phyloP scores from a whole-genome alignment of 2,329 filamentous ascomycete species.

The Diaporthe citriasiana region DNA sequence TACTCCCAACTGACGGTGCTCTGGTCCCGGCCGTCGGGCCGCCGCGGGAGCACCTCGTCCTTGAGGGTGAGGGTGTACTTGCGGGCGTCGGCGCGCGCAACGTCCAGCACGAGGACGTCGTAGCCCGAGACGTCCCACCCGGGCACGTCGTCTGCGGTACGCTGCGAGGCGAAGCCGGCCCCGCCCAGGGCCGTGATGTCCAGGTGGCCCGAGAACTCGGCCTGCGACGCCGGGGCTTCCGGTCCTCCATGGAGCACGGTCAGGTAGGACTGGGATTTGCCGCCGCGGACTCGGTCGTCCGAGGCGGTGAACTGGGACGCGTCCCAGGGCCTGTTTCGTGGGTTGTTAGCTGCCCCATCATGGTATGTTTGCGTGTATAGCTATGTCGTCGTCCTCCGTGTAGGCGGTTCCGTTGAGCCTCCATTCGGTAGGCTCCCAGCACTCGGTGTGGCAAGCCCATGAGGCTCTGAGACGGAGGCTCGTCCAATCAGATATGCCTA shows the following conservation, averaged over 20 bases:
- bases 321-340: slow-evolving; percentile 36
- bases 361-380: background rate
- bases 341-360: background rate
- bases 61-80: slow-evolving; percentile 83
- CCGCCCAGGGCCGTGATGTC: slow-evolving; percentile 78
- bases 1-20: slow-evolving; percentile 82
- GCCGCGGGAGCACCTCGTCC: slow-evolving; percentile 71
- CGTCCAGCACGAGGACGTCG: slow-evolving; percentile 72
- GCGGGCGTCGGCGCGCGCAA: slow-evolving; percentile 72
- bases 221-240: background rate
- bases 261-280: slow-evolving; percentile 72
- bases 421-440: background rate
- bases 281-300: slow-evolving; percentile 84
- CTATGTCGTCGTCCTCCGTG: background rate
- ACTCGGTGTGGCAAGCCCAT: background rate
- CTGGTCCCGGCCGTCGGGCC: slow-evolving; percentile 77
- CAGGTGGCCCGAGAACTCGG: slow-evolving; percentile 66
- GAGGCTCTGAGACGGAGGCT: background rate
- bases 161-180: slow-evolving; percentile 86
- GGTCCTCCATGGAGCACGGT: slow-evolving; percentile 40
- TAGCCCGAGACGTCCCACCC: slow-evolving; percentile 44
- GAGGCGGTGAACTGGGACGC: slow-evolving; percentile 71
- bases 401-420: background rate
- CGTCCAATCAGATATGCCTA: background rate
- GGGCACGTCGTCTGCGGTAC: slow-evolving; percentile 62